Evolutionary conservation across 441 rosid species (phyloP), one percentile per base, ranked within the genome.

Genomic region (Breynia disticha): DNA sequence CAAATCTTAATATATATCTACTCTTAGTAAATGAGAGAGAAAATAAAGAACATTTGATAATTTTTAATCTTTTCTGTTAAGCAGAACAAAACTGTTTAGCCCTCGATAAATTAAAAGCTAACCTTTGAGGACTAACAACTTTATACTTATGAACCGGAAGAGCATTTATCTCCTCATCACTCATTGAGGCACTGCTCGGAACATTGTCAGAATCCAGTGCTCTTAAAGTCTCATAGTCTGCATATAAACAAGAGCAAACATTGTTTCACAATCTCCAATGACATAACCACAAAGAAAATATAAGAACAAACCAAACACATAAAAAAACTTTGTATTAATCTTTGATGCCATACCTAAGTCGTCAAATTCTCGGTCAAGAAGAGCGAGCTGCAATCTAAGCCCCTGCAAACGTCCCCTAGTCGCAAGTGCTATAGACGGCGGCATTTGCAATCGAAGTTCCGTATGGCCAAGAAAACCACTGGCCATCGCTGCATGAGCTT

Each of bases 341-440:
- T n/a, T n/a, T n/a, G n/a, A n/a, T 39, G 43, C 5, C 73, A 20
- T 46, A 86, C 96, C 97, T 61, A 87, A 68, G 63, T 84, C 90
- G 59, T 90, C 91, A 55, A 90, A 84, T 56, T 87, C 95, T 52
- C 83, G 82, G 61, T 90, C 97, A 51, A 87, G 83, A 67, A 87
- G 84, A 35, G 96, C 96, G 45, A 90, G 86, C 60, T 90, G 96
- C 66, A 90, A 82, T 60, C 96, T 78, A 21, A 87, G 87, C 54
- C 95, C 96, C 68, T 87, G 96, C 39, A 90, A 69, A 55, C 86
- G 95, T 43, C 97, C 97, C 76, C 96, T 81, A 0, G 94, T 81
- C 1, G 96, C 82, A 76, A 90, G 72, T 43, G 88, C 87, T 60
- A 89, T 74, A 15, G 96, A 76, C 1, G 91, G 84, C 18, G 90